phyloP scores from a whole-genome alignment of 2,329 filamentous ascomycete species.

The Lachnellula occidentalis region DNA sequence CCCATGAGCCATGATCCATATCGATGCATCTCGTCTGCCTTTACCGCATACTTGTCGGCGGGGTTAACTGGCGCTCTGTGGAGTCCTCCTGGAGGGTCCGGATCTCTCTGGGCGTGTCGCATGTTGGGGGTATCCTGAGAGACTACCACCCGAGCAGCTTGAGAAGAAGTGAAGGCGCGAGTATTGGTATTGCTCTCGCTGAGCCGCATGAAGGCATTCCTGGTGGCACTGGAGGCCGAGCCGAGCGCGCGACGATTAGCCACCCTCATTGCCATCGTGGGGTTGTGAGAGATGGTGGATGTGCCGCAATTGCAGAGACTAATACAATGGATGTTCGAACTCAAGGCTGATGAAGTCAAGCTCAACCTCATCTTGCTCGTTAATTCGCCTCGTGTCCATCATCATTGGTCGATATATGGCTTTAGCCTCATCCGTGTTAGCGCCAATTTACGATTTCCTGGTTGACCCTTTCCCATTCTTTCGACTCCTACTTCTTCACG shows the following conservation, averaged over 20 bases:
- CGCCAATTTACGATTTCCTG: too few species aligned
- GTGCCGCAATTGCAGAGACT: slow-evolving; percentile 25
- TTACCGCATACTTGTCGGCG: slow-evolving; percentile 84
- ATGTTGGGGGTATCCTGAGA: slow-evolving; percentile 57
- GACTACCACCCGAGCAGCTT: slow-evolving; percentile 37
- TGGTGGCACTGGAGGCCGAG: slow-evolving; percentile 50
- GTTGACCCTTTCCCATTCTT: neutral
- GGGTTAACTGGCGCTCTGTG: slow-evolving; percentile 82
- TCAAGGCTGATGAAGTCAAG: neutral
- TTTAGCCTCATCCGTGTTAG: too few species aligned
- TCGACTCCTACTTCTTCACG: neutral
- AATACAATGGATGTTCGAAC: slow-evolving; percentile 3
- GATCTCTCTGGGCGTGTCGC: slow-evolving; percentile 54
- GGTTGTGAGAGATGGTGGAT: slow-evolving; percentile 24
- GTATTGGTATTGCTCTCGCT: slow-evolving; percentile 17
- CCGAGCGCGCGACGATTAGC: slow-evolving; percentile 51
- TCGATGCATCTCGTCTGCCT: slow-evolving; percentile 81
- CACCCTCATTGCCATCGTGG: slow-evolving; percentile 55
- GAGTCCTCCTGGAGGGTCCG: slow-evolving; percentile 49
- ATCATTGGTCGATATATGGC: too few species aligned
- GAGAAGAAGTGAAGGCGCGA: slow-evolving; percentile 35
- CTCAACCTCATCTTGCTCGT: neutral
- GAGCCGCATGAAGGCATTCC: slow-evolving; percentile 28
- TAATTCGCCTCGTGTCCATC: neutral
- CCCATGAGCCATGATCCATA: slow-evolving; percentile 97